Evolutionary conservation across 129 eudicot species (phyloP).

Genomic region (Arctium lappa): DNA sequence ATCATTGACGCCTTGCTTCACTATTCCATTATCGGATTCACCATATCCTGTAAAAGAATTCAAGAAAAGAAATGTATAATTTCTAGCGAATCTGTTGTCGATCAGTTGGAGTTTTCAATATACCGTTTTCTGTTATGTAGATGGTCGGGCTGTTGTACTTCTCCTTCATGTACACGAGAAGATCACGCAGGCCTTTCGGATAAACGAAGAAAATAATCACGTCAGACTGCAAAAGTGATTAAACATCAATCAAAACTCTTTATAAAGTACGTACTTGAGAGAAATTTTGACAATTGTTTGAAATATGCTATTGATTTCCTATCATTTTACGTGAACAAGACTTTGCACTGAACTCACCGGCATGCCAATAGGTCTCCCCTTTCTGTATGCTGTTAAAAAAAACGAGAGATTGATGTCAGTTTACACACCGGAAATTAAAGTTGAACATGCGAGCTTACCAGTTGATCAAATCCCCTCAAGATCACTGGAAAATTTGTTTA

Average conservation of each 20-base stretch:
- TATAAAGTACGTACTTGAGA: neutral
- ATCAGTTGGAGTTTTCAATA: neutral
- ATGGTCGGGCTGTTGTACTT: conserved; percentile 32
- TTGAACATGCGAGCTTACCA: neutral
- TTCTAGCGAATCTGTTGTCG: neutral
- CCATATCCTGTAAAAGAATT: neutral
- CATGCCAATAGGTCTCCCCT: conserved; percentile 22
- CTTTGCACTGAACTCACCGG: neutral
- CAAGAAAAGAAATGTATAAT: neutral
- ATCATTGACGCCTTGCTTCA: conserved; percentile 9
- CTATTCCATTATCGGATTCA: neutral
- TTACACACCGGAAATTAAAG: neutral
- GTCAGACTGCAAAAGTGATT: conserved; percentile 7
- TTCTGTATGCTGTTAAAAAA: neutral
- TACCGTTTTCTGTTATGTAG: conserved; percentile 39
- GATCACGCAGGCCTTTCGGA: conserved; percentile 34
- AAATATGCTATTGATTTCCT: neutral
- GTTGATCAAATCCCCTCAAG: no score
- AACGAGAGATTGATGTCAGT: neutral
- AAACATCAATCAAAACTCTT: neutral
- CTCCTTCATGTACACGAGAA: conserved; percentile 23
- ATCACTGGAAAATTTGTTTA: no score
- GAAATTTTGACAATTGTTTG: neutral
- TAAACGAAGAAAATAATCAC: conserved; percentile 22
- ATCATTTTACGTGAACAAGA: neutral